Percentiles rank a stretch among this genome's conserved stretches.
Evolutionary conservation across 768 basidiomycete species (phyloP).

Genomic region (Tylopilus rubrobrunneus): DNA sequence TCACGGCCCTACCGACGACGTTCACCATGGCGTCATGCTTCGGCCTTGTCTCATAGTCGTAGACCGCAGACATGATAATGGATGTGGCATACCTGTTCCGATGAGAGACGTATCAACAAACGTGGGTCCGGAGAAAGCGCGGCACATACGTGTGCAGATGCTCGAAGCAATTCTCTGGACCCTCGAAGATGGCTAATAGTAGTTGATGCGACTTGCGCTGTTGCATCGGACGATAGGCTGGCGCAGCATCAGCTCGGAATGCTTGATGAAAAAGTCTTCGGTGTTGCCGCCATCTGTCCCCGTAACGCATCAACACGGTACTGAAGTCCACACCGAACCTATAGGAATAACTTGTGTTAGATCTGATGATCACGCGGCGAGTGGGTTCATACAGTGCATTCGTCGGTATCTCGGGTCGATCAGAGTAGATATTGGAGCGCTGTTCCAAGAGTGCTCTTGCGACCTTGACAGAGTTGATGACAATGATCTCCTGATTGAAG

Average conservation of each 20-base stretch:
- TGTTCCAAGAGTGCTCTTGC: conserved; percentile 26
- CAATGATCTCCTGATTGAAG: conserved; percentile 22
- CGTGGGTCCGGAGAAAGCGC: neutral
- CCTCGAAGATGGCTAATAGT: conserved; percentile 25
- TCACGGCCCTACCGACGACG: conserved; percentile 25
- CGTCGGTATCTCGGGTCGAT: conserved; percentile 26
- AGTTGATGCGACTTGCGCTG: conserved; percentile 27
- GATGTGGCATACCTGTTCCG: conserved; percentile 24
- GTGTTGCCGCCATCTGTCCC: conserved; percentile 34
- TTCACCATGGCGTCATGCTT: conserved; percentile 28
- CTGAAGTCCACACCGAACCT: conserved; percentile 35
- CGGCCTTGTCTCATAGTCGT: conserved; percentile 30
- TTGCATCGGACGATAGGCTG: conserved; percentile 32
- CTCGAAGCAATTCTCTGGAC: conserved; percentile 20
- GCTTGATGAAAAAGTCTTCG: conserved; percentile 35
- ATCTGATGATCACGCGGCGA: neutral
- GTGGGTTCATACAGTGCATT: conserved; percentile 12
- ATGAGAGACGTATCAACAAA: neutral
- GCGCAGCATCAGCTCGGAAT: conserved; percentile 26
- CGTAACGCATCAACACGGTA: conserved; percentile 33
- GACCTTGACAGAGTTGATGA: conserved; percentile 26
- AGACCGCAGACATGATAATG: conserved; percentile 29
- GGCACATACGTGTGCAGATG: conserved; percentile 20
- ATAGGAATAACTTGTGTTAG: neutral
- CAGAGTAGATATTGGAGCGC: conserved; percentile 28